Evolutionary conservation across 1,284 basidiomycete genomes (phyloP).

Genomic region (Somion occarium): DNA sequence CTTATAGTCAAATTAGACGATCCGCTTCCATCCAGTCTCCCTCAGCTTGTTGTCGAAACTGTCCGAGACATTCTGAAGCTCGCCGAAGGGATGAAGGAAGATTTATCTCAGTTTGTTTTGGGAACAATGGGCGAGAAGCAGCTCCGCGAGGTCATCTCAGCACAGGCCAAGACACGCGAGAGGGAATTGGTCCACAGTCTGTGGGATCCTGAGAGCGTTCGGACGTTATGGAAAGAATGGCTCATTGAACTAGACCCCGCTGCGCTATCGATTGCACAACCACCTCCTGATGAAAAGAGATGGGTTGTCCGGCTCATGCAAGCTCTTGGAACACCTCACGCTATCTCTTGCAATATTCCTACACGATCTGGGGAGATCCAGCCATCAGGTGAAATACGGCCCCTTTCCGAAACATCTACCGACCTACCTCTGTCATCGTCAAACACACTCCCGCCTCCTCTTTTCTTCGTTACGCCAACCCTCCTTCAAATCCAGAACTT

Average conservation of each 20-base stretch:
- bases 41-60: slow-evolving; percentile 39
- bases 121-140: slow-evolving; percentile 61
- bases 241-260: slow-evolving; percentile 19
- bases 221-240: slow-evolving; percentile 39
- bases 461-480: slow-evolving; percentile 50
- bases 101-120: slow-evolving; percentile 55
- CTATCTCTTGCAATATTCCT: slow-evolving; percentile 42
- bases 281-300: slow-evolving; percentile 11
- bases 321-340: slow-evolving; percentile 37
- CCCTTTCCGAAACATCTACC: slow-evolving; percentile 11
- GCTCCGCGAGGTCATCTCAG: slow-evolving; percentile 38
- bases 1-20: slow-evolving; percentile 38
- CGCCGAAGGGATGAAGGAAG: slow-evolving; percentile 55
- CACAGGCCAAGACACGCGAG: slow-evolving; percentile 51
- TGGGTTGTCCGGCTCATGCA: slow-evolving; percentile 48
- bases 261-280: slow-evolving; percentile 4
- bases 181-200: slow-evolving; percentile 44
- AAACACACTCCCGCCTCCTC: slow-evolving; percentile 53
- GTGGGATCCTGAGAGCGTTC: slow-evolving; percentile 38
- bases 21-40: slow-evolving; percentile 26
- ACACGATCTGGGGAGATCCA: slow-evolving; percentile 15
- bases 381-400: slow-evolving; percentile 8
- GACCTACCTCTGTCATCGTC: slow-evolving; percentile 10
- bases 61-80: slow-evolving; percentile 44
- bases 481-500: slow-evolving; percentile 62